Base-by-base conservation (phyloP, 192 early-diverging fungal genomes). In the Podila epicladia region DNA sequence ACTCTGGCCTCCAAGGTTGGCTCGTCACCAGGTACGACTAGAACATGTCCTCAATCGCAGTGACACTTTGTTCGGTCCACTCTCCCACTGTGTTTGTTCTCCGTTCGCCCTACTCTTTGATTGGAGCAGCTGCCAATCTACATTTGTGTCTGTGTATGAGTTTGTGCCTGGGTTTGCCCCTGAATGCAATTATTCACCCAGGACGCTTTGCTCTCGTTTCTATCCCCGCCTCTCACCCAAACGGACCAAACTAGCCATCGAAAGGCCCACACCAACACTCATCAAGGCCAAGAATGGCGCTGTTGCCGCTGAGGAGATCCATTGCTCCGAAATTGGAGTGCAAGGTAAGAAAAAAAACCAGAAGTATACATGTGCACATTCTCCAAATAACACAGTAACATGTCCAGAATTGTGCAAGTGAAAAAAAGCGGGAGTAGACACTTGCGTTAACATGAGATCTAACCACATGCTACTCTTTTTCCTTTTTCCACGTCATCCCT, bases 251-350 rank as follows among this genome's bases (percentile, higher is more conserved):
- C 26, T 79, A 73, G 70, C 1, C n/a, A 58, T 72, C 51, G 77
- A 73, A 17, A 80, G 33, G 62, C 73, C 68, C 62, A 72, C 70
- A 3, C 77, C 71, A 8, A 72, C 35, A 26, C 61, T 86, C 48
- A 76, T 87, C 55, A 76, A 74, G 55, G 88, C 82, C 26, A 85
- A 82, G 33, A 59, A 87, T 37, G 93, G 92, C 13, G 92, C 90
- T 24, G 91, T 94, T 4, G 91, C 93, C 15, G 83, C 90, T 26
- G 93, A 94, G 61, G 87, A 88, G 69, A 83, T 87, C 50, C 83
- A 85, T 51, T 94, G 93, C 78, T 94, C 93, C 4, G 72, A 84
- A 55, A 89, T 90, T 50, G 93, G 93, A 64, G 86, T 89, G 22
- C 86, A 91, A 55, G 80, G 89, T 89, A 84, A 63, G 29, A 37